phyloP scores from a whole-genome alignment of 2,329 filamentous ascomycete species.

The Stachybotrys chartarum region DNA sequence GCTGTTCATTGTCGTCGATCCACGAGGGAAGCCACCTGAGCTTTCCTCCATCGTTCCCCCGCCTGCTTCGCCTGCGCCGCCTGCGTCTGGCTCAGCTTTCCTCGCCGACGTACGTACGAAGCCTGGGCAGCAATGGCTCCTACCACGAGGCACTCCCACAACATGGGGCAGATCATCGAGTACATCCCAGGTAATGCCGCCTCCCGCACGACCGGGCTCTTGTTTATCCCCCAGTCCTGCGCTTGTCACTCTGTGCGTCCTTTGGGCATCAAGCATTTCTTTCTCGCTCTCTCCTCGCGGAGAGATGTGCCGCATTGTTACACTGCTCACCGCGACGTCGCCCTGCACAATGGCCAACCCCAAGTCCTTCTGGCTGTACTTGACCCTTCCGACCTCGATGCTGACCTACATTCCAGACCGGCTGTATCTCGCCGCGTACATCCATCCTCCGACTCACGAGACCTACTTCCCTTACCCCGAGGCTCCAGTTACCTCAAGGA shows the following conservation, averaged over 20 bases:
- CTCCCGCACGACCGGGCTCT: background rate
- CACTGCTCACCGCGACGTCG: constrained; percentile 7
- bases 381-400: constrained; percentile 8
- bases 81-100: too few species aligned
- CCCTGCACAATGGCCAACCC: constrained; percentile 5
- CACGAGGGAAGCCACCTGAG: too few species aligned
- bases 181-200: constrained; percentile 78
- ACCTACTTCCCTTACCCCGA: constrained; percentile 85
- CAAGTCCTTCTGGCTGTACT: constrained; percentile 3
- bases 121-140: constrained; percentile 36
- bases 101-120: too few species aligned
- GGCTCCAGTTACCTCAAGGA: constrained; percentile 44
- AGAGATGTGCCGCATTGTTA: constrained; percentile 24
- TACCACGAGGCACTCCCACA: constrained; percentile 39
- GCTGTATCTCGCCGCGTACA: constrained; percentile 89
- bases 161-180: constrained; percentile 85
- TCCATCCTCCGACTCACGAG: constrained; percentile 68
- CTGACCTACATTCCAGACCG: constrained; percentile 57
- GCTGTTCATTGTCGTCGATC: too few species aligned
- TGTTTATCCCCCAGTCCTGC: constrained; percentile 3
- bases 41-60: too few species aligned
- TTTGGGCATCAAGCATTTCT: background rate
- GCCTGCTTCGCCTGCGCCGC: too few species aligned
- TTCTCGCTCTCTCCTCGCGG: background rate
- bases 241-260: constrained; percentile 5